Evolutionary conservation across 805 yeast species (phyloP), one percentile per base, ranked within the genome.

Genomic region (Cyberlindnera meyerae): DNA sequence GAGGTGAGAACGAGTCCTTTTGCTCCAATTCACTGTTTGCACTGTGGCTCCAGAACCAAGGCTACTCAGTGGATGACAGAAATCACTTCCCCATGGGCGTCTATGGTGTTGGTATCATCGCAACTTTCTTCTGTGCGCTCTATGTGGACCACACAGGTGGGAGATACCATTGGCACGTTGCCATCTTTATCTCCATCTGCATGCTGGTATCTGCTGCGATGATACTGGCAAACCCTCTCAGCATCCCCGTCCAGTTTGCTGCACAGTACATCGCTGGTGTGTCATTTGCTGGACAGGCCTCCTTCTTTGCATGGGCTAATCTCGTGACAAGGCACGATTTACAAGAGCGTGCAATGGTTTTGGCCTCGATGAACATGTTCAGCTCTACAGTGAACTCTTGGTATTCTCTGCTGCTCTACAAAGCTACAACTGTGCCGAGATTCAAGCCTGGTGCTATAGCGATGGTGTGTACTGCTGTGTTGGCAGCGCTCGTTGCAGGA

Each of bases 321-420:
- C 61, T 73, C 31, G 73, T 75, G 1, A 73, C 79, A 43, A 66
- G 70, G 22, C 66, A 73, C 43, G 85, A 79, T 53, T 54, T 74
- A 18, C 77, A 79, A 59, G 81, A 75, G 48, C 65, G 84, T 49
- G 81, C 84, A 0, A 62, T 79, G 31, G 79, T 77, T 1, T 59
- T 79, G 33, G 84, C 80, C 0, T 74, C 79, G 0, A 76, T 77
- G 81, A 76, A 76, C 54, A 75, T 75, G 79, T 74, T 75, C 54
- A 70, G 77, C 20, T 70, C 73, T 47, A 77, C 79, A 2, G 75
- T 76, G 8, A 77, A 75, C 51, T 79, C 81, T 2, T 77, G 82
- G 82, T 76, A 81, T 79, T 65, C 75, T 1, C 41, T 77, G 13
- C 33, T 77, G 3, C 74, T 77, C 48, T 77, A 64, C 45, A 56